Conservation (phyloP, 257 asterid genomes). For the Scutellaria baicalensis region DNA sequence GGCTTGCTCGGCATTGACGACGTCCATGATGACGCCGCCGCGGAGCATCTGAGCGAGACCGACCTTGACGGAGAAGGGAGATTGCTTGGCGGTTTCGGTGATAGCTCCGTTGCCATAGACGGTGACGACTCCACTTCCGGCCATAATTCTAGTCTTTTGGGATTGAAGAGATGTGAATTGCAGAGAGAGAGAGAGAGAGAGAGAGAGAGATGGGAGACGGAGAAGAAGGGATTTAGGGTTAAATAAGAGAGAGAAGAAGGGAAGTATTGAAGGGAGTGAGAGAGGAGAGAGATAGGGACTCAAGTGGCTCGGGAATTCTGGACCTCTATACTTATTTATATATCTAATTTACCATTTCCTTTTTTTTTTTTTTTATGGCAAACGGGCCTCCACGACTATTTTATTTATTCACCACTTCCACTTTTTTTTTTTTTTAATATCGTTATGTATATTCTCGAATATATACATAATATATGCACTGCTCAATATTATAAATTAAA, state of each 20-base stretch:
- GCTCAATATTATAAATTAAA: too few relatives aligned
- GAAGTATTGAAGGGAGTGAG: not conserved
- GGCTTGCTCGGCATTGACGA: slow-evolving; percentile 83
- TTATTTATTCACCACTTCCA: too few relatives aligned
- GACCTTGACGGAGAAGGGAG: slow-evolving; percentile 87
- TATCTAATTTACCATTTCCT: not conserved
- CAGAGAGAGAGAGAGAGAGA: not conserved
- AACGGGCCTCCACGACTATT: too few relatives aligned
- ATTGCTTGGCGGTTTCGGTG: slow-evolving; percentile 69
- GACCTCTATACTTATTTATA: not conserved
- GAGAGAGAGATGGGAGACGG: slow-evolving; percentile 13
- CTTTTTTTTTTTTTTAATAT: too few relatives aligned
- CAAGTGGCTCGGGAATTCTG: slow-evolving; percentile 15
- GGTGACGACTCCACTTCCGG: slow-evolving; percentile 88
- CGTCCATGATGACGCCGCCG: slow-evolving; percentile 95
- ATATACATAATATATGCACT: too few relatives aligned
- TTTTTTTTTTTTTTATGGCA: too few relatives aligned
- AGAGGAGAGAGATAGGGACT: slow-evolving; percentile 5
- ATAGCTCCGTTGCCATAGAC: slow-evolving; percentile 86
- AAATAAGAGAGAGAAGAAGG: not conserved
- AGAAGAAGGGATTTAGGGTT: slow-evolving; percentile 14
- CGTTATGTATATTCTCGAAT: too few relatives aligned
- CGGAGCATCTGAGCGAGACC: slow-evolving; percentile 98
- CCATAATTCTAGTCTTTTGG: slow-evolving; percentile 36
- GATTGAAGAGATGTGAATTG: not conserved